These are phyloP conservation scores for Apiotrichum gamsii DNA, from an alignment of 1,284 basidiomycete species.

Conservation along the genomic window DNA sequence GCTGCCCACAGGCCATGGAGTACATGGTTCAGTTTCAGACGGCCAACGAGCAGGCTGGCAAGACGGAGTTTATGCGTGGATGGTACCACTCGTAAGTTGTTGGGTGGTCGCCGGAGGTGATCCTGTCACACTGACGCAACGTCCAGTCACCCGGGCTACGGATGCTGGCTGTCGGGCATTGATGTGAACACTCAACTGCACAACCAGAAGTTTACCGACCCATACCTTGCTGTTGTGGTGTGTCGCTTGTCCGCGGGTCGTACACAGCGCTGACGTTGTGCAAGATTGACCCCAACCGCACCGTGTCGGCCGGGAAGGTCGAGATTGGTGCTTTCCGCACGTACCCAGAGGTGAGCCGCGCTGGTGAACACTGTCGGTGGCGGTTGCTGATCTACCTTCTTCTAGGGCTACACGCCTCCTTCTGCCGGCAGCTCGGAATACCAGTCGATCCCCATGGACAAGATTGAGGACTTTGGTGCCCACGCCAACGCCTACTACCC, in stretches of 20 bases:
- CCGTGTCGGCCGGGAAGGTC: slow-evolving; percentile 93
- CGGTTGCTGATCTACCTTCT: background rate
- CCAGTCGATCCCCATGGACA: slow-evolving; percentile 86
- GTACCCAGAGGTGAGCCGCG: slow-evolving; percentile 63
- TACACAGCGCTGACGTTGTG: background rate
- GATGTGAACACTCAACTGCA: slow-evolving; percentile 93
- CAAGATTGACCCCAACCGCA: slow-evolving; percentile 95
- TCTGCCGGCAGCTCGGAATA: slow-evolving; percentile 66
- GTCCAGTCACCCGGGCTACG: slow-evolving; percentile 77
- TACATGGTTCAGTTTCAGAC: slow-evolving; percentile 95
- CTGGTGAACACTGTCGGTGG: background rate
- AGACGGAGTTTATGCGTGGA: slow-evolving; percentile 85
- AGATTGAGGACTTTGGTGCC: slow-evolving; percentile 96
- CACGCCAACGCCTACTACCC: slow-evolving; percentile 96
- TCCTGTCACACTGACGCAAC: no score
- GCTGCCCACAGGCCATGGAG: slow-evolving; percentile 75
- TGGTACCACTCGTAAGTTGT: slow-evolving; percentile 83
- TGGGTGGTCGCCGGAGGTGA: no score
- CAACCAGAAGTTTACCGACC: slow-evolving; percentile 91
- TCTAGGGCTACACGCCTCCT: slow-evolving; percentile 73
- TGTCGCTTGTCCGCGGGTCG: slow-evolving; percentile 35
- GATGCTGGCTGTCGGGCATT: slow-evolving; percentile 95
- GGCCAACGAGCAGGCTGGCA: slow-evolving; percentile 68
- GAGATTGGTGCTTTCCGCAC: slow-evolving; percentile 98
- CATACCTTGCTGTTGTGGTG: slow-evolving; percentile 94